A percentile compares a stretch with the other conserved stretches of the same genome.
These are phyloP conservation scores for Porphyridium purpureum DNA, from an alignment of 23 red algal genomes.

Conservation along the genomic window DNA sequence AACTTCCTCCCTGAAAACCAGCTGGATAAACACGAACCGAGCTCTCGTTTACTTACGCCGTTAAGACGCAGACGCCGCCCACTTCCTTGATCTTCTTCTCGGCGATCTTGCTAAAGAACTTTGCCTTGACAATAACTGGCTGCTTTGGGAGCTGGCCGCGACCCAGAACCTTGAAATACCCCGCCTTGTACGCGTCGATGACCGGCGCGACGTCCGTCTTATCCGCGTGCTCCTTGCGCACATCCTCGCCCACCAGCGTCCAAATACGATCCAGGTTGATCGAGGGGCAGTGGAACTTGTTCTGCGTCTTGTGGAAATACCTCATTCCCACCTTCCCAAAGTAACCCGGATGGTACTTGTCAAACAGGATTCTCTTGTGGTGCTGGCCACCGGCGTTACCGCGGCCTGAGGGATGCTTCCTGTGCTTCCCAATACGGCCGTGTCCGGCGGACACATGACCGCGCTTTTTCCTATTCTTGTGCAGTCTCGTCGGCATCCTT, in stretches of 20 bases:
- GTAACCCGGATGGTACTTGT: constrained; percentile 97
- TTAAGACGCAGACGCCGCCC: constrained; percentile 87
- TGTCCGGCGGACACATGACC: constrained; percentile 95
- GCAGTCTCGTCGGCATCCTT: constrained; percentile 84
- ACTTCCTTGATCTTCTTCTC: constrained; percentile 82
- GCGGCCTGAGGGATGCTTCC: constrained; percentile 85
- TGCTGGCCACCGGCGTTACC: constrained; percentile 95
- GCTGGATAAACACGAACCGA: no score
- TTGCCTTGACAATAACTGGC: constrained; percentile 94
- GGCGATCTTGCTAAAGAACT: constrained; percentile 86
- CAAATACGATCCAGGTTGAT: constrained; percentile 87
- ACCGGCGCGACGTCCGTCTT: constrained; percentile 74
- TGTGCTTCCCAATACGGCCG: constrained; percentile 92
- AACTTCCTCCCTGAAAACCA: no score
- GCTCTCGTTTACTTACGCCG: no score
- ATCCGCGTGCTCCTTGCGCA: constrained; percentile 31
- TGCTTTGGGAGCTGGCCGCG: constrained; percentile 66
- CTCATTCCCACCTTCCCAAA: constrained; percentile 99
- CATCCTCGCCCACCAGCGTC: constrained; percentile 63
- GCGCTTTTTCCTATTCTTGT: constrained; percentile 96
- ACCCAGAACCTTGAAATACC: constrained; percentile 92
- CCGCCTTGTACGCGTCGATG: constrained; percentile 61
- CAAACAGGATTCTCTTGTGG: constrained; percentile 86
- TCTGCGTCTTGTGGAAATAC: constrained; percentile 67
- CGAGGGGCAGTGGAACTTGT: constrained; percentile 54